Evolutionary conservation across 306 rosid genomes (phyloP).

Genomic region (Pyrus pyrifolia): DNA sequence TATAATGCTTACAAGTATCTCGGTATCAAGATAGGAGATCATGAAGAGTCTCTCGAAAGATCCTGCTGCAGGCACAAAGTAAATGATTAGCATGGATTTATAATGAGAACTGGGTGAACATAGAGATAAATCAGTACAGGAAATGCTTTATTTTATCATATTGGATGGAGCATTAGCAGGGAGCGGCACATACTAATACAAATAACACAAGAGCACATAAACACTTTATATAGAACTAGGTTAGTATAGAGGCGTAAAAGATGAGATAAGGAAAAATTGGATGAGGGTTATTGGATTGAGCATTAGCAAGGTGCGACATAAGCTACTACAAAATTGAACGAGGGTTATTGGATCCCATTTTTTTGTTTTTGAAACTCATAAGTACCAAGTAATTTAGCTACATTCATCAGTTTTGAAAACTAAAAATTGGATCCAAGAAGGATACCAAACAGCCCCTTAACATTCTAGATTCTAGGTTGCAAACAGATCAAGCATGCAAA

Average conservation of each 20-base stretch:
- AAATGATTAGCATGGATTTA: slow-evolving; percentile 15
- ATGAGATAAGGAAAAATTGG: neutral
- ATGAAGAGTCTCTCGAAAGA: slow-evolving; percentile 70
- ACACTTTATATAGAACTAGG: neutral
- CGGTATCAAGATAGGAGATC: slow-evolving; percentile 95
- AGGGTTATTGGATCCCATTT: too few species aligned
- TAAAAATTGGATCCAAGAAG: too few species aligned
- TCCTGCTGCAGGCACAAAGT: slow-evolving; percentile 55
- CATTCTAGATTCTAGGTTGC: neutral
- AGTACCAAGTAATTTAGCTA: too few species aligned
- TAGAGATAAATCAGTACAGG: neutral
- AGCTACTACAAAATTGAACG: neutral
- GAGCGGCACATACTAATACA: neutral
- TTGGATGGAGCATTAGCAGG: neutral
- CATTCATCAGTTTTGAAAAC: too few species aligned
- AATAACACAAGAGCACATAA: neutral
- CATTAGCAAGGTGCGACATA: neutral
- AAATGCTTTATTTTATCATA: neutral
- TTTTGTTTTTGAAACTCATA: too few species aligned
- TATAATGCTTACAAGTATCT: slow-evolving; percentile 73
- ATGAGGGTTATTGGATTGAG: neutral
- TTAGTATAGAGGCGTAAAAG: neutral
- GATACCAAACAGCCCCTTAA: neutral
- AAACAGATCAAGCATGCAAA: neutral
- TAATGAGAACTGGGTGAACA: neutral